Conservation (phyloP, 2,329 filamentous ascomycete species). For the Aureobasidium zeae region DNA sequence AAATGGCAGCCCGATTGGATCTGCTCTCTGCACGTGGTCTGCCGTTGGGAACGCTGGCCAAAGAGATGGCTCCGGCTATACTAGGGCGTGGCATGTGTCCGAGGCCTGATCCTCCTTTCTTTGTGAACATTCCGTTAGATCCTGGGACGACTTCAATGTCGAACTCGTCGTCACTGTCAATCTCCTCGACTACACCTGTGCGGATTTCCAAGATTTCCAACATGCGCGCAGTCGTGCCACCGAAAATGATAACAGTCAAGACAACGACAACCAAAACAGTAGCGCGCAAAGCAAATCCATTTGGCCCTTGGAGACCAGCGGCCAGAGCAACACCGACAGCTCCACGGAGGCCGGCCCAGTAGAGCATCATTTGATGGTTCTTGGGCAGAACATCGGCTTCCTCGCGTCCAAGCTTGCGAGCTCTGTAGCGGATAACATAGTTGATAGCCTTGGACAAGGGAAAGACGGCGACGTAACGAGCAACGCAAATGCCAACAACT, state of each 20-base stretch:
- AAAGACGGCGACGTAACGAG: slow-evolving; percentile 90
- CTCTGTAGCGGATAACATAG: slow-evolving; percentile 81
- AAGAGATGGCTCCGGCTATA: slow-evolving; percentile 45
- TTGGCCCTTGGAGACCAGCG: slow-evolving; percentile 66
- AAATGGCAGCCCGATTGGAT: slow-evolving; percentile 46
- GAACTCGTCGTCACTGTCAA: slow-evolving; percentile 96
- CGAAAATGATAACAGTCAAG: slow-evolving; percentile 96
- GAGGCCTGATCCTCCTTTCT: slow-evolving; percentile 66
- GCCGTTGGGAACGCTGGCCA: slow-evolving; percentile 39
- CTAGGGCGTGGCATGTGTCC: slow-evolving; percentile 62
- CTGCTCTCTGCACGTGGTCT: slow-evolving; percentile 20
- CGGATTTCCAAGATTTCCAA: slow-evolving; percentile 93
- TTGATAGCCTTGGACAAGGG: slow-evolving; percentile 85
- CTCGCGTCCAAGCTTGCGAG: slow-evolving; percentile 64
- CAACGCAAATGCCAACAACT: slow-evolving; percentile 80
- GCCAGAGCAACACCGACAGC: slow-evolving; percentile 93
- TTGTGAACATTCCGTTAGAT: slow-evolving; percentile 64
- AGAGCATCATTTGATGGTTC: slow-evolving; percentile 99
- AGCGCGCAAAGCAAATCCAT: slow-evolving; percentile 70
- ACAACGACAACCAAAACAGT: slow-evolving; percentile 98
- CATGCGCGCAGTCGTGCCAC: slow-evolving; percentile 94
- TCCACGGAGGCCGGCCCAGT: slow-evolving; percentile 92
- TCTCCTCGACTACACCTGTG: slow-evolving; percentile 91
- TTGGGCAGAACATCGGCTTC: slow-evolving; percentile 82
- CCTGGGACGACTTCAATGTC: slow-evolving; percentile 71